Percentiles rank a stretch among this genome's conserved stretches.
These are phyloP conservation scores for Babesia ovis DNA, from an alignment of 169 alveolate species.

Conservation along the genomic window DNA sequence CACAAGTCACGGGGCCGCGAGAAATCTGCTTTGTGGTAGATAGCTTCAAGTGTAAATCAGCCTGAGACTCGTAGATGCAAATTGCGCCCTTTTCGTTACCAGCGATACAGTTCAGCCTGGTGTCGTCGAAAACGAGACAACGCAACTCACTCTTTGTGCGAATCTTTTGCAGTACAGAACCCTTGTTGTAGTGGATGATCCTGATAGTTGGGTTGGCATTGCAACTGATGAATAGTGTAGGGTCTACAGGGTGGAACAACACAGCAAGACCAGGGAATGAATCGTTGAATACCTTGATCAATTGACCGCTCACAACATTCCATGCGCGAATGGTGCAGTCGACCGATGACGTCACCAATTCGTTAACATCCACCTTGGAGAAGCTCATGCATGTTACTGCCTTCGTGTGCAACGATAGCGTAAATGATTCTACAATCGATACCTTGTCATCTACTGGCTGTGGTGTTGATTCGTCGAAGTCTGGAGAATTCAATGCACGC, in stretches of 20 bases:
- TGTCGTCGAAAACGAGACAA: slow-evolving; percentile 81
- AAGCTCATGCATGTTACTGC: slow-evolving; percentile 78
- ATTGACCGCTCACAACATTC: slow-evolving; percentile 81
- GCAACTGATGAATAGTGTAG: slow-evolving; percentile 77
- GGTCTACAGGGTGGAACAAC: slow-evolving; percentile 78
- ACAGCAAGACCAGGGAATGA: slow-evolving; percentile 82
- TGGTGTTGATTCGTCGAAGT: slow-evolving; percentile 12
- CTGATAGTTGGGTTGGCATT: slow-evolving; percentile 81
- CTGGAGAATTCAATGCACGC: slow-evolving; percentile 17
- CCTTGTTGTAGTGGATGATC: slow-evolving; percentile 80
- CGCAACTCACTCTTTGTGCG: slow-evolving; percentile 81
- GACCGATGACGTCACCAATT: slow-evolving; percentile 79
- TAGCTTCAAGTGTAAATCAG: slow-evolving; percentile 67
- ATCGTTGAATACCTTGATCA: slow-evolving; percentile 82
- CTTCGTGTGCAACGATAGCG: slow-evolving; percentile 68
- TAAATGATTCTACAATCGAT: slow-evolving; percentile 55
- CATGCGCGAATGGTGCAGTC: slow-evolving; percentile 86
- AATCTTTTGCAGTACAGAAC: slow-evolving; percentile 79
- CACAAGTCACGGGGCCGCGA: slow-evolving; percentile 78
- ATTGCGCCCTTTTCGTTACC: slow-evolving; percentile 81
- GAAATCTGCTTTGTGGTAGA: slow-evolving; percentile 61
- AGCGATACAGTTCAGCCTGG: slow-evolving; percentile 81
- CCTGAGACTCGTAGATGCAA: slow-evolving; percentile 74
- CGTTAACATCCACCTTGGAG: slow-evolving; percentile 68
- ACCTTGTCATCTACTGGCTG: slow-evolving; percentile 50